Base-by-base conservation (phyloP, 2,329 filamentous ascomycete genomes). In the Gaeumannomyces sp. region DNA sequence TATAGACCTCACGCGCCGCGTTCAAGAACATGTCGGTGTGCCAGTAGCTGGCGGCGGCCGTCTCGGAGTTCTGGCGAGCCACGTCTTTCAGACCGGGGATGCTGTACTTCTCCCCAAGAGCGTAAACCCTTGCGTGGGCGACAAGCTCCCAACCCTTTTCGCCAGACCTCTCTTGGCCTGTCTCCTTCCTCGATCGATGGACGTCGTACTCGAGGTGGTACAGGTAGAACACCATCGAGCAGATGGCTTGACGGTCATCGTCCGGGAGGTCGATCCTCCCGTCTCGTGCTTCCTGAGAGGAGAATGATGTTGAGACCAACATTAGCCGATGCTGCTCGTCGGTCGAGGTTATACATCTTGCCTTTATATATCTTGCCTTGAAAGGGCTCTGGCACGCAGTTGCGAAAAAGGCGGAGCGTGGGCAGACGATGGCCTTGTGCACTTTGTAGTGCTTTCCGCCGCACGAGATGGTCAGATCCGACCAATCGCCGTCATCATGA, bases 351-450 rank as follows among this genome's bases (percentile, higher is more conserved):
- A 19, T 16, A 28, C 33, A 59, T n/a, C n/a, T n/a, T n/a, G n/a
- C n/a, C n/a, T n/a, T n/a, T n/a, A n/a, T n/a, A n/a, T n/a, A n/a
- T 4, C 50, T 57, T 22, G 45, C 56, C 56, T 65, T 65, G 60
- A 63, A 59, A 25, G 13, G 22, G 8, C 33, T 28, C 6, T 29
- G 25, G 57, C 29, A 59, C 14, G 62, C 62, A 2, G 2, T 29
- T 4, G 50, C 56, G 57, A 65, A 65, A n/a, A 63, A 53, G 29
- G 31, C 29, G 22, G 61, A 65, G 19, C 57, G 60, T 25, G 61
- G 61, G 35, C 64, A 65, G 8, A 65, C 60, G 38, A 63, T 65
- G 7, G 61, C 25, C 56, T 62, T 65, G 57, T 63, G 64, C 13
- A 65, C 53, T 31, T 56, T 10, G 50, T 63, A 65, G 14, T 31